phyloP scores from a whole-genome alignment of 2,329 filamentous ascomycete species.

The Bertia moriformis region DNA sequence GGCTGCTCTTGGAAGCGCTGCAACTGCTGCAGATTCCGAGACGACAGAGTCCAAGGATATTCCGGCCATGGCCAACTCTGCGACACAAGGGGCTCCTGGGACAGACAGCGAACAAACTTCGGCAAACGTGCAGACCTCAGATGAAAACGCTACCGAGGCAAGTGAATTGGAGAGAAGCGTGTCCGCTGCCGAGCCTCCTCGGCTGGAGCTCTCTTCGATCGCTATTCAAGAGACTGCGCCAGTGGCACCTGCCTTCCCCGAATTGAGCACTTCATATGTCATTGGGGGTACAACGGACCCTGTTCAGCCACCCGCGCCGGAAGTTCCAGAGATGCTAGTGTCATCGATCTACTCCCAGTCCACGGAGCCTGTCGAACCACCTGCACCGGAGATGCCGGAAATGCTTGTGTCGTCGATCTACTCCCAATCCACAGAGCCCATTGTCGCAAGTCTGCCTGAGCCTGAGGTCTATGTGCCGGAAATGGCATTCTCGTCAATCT shows the following conservation, averaged over 20 bases:
- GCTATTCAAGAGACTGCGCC: not conserved
- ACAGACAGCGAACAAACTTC: not conserved
- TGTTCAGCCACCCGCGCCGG: not conserved
- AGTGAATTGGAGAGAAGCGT: not conserved
- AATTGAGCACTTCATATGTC: not conserved
- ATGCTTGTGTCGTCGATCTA: conserved; percentile 29
- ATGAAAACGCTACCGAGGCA: not conserved
- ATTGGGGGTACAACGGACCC: not conserved
- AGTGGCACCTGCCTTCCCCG: not conserved
- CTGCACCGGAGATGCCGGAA: conserved; percentile 14
- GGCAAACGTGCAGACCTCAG: not conserved
- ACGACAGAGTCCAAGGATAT: not conserved
- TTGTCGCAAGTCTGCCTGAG: conserved; percentile 16
- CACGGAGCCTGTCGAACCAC: conserved; percentile 25
- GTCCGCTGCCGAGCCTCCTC: not conserved
- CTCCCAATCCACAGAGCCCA: conserved; percentile 26
- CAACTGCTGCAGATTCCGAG: not conserved
- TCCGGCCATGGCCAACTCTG: not conserved
- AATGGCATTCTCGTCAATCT: conserved; percentile 15
- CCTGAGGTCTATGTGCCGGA: conserved; percentile 9
- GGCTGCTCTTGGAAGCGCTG: not conserved
- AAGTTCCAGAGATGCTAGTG: conserved; percentile 9
- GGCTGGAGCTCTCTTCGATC: not conserved
- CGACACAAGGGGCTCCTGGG: not conserved
- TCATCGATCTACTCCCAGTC: conserved; percentile 27